Evolutionary conservation across 129 eudicot species (phyloP).

Genomic region (Scalesia atractyloides): DNA sequence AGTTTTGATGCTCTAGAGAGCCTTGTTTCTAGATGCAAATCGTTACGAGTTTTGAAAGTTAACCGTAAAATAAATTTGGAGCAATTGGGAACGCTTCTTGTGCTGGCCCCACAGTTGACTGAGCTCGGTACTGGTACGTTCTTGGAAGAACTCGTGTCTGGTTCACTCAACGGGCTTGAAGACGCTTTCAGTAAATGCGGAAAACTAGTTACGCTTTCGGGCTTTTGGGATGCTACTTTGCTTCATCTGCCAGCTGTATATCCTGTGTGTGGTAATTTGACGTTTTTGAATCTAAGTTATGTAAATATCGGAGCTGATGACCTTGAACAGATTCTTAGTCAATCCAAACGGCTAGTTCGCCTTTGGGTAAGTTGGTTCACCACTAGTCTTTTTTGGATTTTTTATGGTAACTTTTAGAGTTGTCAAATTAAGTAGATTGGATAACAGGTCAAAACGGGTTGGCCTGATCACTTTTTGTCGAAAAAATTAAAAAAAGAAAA

Average conservation of each 20-base stretch:
- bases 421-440: neutral
- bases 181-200: conserved; percentile 46
- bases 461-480: neutral
- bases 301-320: conserved; percentile 52
- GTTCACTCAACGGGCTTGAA: conserved; percentile 39
- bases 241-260: conserved; percentile 56
- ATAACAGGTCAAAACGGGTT: neutral
- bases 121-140: conserved; percentile 85
- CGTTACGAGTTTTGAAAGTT: conserved; percentile 60
- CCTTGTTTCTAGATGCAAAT: conserved; percentile 68
- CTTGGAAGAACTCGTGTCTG: conserved; percentile 46
- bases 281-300: conserved; percentile 68
- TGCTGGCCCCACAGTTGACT: conserved; percentile 53
- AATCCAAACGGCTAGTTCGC: conserved; percentile 65
- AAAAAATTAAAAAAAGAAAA: neutral
- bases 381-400: neutral
- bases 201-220: conserved; percentile 52
- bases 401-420: neutral
- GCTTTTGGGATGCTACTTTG: conserved; percentile 68
- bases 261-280: conserved; percentile 51
- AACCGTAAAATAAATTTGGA: conserved; percentile 55
- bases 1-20: conserved; percentile 60
- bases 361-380: conserved; percentile 69
- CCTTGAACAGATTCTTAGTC: conserved; percentile 54
- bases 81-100: conserved; percentile 54